Conservation (phyloP, 768 basidiomycete genomes). For the Chalciporus sphaerocephalus region DNA sequence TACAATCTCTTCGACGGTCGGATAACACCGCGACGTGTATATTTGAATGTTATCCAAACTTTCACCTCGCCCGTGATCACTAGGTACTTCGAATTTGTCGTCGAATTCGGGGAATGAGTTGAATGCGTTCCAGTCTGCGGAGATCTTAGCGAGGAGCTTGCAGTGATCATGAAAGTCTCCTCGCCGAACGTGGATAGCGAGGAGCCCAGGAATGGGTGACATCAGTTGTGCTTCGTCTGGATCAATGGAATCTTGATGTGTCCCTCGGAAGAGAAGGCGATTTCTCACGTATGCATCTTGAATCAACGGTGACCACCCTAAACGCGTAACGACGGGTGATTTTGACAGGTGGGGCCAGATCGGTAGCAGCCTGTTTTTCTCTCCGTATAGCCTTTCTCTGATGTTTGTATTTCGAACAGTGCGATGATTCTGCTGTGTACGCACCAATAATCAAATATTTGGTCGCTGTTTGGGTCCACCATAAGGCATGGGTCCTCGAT, state of each 20-base stretch:
- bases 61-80: conserved; percentile 15
- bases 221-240: conserved; percentile 1
- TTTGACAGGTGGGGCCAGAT: conserved; percentile 32
- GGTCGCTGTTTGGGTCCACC: conserved; percentile 20
- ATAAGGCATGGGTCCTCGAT: conserved; percentile 40
- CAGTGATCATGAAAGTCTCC: conserved; percentile 51
- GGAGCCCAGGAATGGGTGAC: conserved; percentile 35
- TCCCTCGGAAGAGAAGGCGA: conserved; percentile 20
- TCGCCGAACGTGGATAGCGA: conserved; percentile 49
- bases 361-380: conserved; percentile 29
- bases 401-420: background rate
- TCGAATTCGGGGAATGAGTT: conserved; percentile 40
- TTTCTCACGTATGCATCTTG: conserved; percentile 32
- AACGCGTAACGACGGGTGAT: conserved; percentile 35
- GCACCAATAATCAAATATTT: conserved; percentile 38
- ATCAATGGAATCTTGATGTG: background rate
- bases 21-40: conserved; percentile 41
- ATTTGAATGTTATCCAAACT: conserved; percentile 16
- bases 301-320: conserved; percentile 37
- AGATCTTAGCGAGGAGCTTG: conserved; percentile 32
- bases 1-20: conserved; percentile 41
- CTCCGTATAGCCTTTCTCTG: conserved; percentile 32
- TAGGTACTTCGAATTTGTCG: conserved; percentile 36
- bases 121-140: conserved; percentile 40
- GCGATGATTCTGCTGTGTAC: conserved; percentile 1